Percentiles rank a stretch among this genome's conserved stretches.
Conservation (phyloP, 805 yeast species). For the Wickerhamiella azyma region DNA sequence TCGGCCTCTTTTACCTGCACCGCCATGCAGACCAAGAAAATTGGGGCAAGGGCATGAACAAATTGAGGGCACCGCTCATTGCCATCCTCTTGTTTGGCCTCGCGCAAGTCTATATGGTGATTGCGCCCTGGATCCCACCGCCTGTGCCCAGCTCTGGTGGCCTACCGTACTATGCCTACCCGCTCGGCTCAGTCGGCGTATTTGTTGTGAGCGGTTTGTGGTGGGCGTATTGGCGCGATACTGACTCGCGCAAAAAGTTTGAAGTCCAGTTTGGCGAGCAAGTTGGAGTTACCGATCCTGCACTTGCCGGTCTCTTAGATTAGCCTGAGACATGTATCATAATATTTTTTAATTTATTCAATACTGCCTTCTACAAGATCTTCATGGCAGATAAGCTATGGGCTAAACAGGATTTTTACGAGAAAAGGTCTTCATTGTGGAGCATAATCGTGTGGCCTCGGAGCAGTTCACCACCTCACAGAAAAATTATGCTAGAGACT, state of each 20-base stretch:
- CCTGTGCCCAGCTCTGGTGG: slow-evolving; percentile 24
- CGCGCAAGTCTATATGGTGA: slow-evolving; percentile 37
- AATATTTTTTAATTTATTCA: not conserved
- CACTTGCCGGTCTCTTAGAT: too few species aligned
- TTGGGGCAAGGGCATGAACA: slow-evolving; percentile 28
- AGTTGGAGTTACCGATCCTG: not conserved
- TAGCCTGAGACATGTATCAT: not conserved
- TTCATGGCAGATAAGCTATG: too few species aligned
- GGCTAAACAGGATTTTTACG: too few species aligned
- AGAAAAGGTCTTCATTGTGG: too few species aligned
- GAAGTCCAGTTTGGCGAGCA: slow-evolving; percentile 3
- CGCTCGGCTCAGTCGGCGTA: slow-evolving; percentile 38
- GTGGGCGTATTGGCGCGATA: slow-evolving; percentile 27
- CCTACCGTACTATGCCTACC: slow-evolving; percentile 47
- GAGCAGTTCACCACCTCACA: too few species aligned
- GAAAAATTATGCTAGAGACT: too few species aligned
- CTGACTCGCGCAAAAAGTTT: slow-evolving; percentile 23
- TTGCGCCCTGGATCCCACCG: slow-evolving; percentile 46
- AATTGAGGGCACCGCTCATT: slow-evolving; percentile 23
- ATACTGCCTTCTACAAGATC: too few species aligned
- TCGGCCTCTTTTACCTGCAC: slow-evolving; percentile 42
- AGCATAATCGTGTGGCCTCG: too few species aligned
- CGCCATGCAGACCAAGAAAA: slow-evolving; percentile 26
- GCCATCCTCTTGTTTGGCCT: slow-evolving; percentile 29
- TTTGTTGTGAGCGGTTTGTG: slow-evolving; percentile 32